Percentiles rank a stretch among this genome's conserved stretches.
These are phyloP conservation scores for Caryopteris hybrid DNA, from an alignment of 305 asterid genomes.

Conservation along the genomic window DNA sequence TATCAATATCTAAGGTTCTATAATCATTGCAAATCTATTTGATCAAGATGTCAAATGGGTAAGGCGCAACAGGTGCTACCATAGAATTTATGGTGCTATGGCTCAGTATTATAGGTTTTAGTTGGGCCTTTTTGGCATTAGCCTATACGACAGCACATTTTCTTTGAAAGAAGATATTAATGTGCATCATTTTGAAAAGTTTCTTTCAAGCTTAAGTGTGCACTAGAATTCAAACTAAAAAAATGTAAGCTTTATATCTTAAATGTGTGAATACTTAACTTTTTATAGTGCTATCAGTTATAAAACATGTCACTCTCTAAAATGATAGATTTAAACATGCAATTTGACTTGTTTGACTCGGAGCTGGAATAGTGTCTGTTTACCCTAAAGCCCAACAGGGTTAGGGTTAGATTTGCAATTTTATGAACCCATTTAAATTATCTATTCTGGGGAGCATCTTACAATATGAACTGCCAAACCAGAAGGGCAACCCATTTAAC, in stretches of 20 bases:
- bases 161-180: background rate
- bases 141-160: background rate
- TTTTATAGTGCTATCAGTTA: background rate
- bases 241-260: background rate
- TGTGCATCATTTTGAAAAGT: background rate
- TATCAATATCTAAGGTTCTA: background rate
- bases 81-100: background rate
- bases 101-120: background rate
- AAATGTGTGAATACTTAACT: background rate
- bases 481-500: too few relatives aligned
- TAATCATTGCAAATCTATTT: background rate
- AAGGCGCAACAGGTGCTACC: background rate
- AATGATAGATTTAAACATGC: too few relatives aligned
- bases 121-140: background rate
- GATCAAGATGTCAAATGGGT: background rate
- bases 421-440: too few relatives aligned
- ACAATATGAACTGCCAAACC: too few relatives aligned
- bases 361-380: too few relatives aligned
- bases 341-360: too few relatives aligned
- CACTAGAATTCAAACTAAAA: background rate
- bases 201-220: background rate
- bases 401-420: too few relatives aligned
- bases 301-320: background rate
- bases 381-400: too few relatives aligned
- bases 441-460: too few relatives aligned